These are phyloP conservation scores for Nemania sp. DNA, from an alignment of 2,329 filamentous ascomycete genomes.

Conservation along the genomic window DNA sequence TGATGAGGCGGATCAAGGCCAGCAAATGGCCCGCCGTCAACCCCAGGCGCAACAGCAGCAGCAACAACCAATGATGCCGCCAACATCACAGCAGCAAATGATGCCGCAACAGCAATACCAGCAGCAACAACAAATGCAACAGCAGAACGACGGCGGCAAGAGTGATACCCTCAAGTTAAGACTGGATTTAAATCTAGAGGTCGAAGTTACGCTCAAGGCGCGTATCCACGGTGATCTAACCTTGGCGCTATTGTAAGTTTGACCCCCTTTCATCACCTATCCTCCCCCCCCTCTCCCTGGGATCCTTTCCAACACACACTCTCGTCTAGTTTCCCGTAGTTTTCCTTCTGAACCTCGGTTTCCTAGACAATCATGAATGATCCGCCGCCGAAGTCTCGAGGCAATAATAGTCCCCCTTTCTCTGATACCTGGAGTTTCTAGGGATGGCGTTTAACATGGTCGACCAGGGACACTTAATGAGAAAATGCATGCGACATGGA, in stretches of 20 bases:
- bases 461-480: slow-evolving; percentile 32
- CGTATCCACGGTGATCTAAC: slow-evolving; percentile 87
- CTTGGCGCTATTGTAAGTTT: slow-evolving; percentile 69
- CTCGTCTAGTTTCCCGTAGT: slow-evolving; percentile 13
- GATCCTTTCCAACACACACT: neutral
- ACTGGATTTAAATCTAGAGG: slow-evolving; percentile 82
- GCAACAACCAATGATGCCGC: slow-evolving; percentile 37
- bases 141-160: slow-evolving; percentile 55
- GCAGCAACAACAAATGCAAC: slow-evolving; percentile 29
- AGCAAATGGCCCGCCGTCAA: slow-evolving; percentile 33
- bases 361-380: slow-evolving; percentile 40
- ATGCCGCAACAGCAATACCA: slow-evolving; percentile 38
- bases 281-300: neutral
- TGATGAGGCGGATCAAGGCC: slow-evolving; percentile 28
- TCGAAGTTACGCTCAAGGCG: slow-evolving; percentile 87
- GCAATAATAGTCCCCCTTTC: slow-evolving; percentile 12
- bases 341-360: slow-evolving; percentile 35
- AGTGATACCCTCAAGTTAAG: slow-evolving; percentile 76
- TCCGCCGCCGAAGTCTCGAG: slow-evolving; percentile 33
- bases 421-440: slow-evolving; percentile 38
- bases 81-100: slow-evolving; percentile 37
- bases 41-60: slow-evolving; percentile 27
- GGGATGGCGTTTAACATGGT: slow-evolving; percentile 37
- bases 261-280: neutral
- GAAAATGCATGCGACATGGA: neutral